Conservation (phyloP, 495 filamentous ascomycete species). For the Aspergillus saccharolyticus region DNA sequence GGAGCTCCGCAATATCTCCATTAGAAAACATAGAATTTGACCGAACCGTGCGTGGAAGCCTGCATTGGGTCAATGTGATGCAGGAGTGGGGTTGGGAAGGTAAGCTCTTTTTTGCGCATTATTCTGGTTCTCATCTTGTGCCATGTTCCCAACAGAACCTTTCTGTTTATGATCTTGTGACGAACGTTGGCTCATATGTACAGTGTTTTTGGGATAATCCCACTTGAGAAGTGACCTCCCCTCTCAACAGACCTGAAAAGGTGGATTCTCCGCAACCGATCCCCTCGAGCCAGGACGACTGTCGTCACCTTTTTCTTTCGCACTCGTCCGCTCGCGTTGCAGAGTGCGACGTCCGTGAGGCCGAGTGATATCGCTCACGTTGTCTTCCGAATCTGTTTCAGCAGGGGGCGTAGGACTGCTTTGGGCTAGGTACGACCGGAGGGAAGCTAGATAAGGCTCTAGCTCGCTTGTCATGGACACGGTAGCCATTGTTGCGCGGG, state of each 20-base stretch:
- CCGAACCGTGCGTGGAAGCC: slow-evolving; percentile 59
- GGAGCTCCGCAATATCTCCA: slow-evolving; percentile 29
- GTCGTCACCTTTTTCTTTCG: background rate
- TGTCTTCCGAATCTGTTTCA: background rate
- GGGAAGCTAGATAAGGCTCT: slow-evolving; percentile 28
- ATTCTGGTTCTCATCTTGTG: background rate
- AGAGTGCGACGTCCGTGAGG: background rate
- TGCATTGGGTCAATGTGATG: slow-evolving; percentile 80
- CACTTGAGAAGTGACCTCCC: background rate
- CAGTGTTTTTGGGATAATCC: slow-evolving; percentile 39
- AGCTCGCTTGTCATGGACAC: slow-evolving; percentile 31
- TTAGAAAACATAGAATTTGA: slow-evolving; percentile 55
- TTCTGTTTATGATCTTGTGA: background rate
- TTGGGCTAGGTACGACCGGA: slow-evolving; percentile 24
- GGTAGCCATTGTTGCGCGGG: slow-evolving; percentile 21
- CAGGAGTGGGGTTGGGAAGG: slow-evolving; percentile 76
- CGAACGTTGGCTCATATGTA: slow-evolving; percentile 8
- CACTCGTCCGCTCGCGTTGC: background rate
- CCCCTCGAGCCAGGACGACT: background rate
- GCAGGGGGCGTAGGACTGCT: background rate
- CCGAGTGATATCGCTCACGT: background rate
- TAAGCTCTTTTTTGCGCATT: slow-evolving; percentile 30
- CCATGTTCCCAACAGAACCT: background rate
- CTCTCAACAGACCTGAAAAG: slow-evolving; percentile 1
- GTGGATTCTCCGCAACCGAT: background rate